Base-by-base conservation (phyloP, 805 yeast species). In the Starmerella floris region DNA sequence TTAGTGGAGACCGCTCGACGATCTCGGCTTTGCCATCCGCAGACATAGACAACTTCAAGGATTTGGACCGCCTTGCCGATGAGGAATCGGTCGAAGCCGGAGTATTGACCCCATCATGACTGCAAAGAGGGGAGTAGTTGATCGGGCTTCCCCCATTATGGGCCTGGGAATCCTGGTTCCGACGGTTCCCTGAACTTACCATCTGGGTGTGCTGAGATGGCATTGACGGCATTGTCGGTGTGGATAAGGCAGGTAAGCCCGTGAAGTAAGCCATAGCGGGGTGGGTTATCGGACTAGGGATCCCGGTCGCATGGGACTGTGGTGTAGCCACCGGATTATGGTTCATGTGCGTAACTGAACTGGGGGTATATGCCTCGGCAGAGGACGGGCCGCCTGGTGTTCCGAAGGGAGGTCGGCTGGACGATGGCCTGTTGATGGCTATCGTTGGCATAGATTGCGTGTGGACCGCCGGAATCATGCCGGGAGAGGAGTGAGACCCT, bases 1-100 rank as follows among this genome's bases (percentile, higher is more conserved):
- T 48, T 9, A 53, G 49, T 13, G 58, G 57, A 25, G 53, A 39
- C 16, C 58, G 54, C 32, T 59, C 49, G 15, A 60, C 60, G 21
- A 63, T 55, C 51, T 60, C 57, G 9, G 67, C 67, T 45, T 59
- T 59, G 25, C 67, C 67, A 44, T 62, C 67, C 23, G 56, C 56
- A 3, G 63, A 58, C 65, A 63, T 62, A 30, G 62, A 43, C 40
- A 60, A 52, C 23, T 54, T 52, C 19, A 53, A 46, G 20, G 51
- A 52, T 32, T 49, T 55, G 23, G 55, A 32, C 19, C 49, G 41
- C 27, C 38, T 39, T 27, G 45, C 42, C n/a, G n/a, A n/a, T n/a
- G n/a, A n/a, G n/a, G n/a, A n/a, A 21, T 39, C 39, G 39, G 28
- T 25, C 13, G 8, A 8, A 8, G 28, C 28, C 8, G 28, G 28